Evolutionary conservation across 2,329 filamentous ascomycete species (phyloP), one percentile per base, ranked within the genome.

Genomic region (Monosporascus ibericus): DNA sequence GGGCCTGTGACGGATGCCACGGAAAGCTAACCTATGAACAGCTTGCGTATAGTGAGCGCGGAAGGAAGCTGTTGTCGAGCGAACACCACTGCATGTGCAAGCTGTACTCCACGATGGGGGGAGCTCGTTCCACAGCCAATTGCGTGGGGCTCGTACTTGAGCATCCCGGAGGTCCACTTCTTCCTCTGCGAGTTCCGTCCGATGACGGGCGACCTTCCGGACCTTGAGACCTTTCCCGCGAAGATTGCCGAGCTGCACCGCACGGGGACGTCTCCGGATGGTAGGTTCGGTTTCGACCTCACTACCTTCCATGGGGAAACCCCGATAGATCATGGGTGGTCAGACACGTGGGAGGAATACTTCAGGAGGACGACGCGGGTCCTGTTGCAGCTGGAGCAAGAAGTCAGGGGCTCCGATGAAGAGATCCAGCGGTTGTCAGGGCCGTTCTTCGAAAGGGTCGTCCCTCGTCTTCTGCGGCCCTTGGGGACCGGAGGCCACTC

Each of bases 381-480:
- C 36, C 49, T 61, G 17, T 52, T 61, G 11, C 46, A 48, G n/a
- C 39, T 54, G 5, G 59, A 61, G 49, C 30, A 37, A 34, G 37
- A 42, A 14, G 44, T 39, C 15, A 50, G 48, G 48, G 59, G 59
- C 9, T 25, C 51, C 3, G 46, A 48, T 36, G 34, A 49, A 5
- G 57, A 54, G 27, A 53, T 58, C 18, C 25, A 20, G 11, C 18
- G 22, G 15, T 48, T 60, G 48, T 40, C 50, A 25, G 1, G 24
- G 20, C 51, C 53, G 9, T 58, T 61, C 49, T 59, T 61, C 40
- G 50, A 55, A 18, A 54, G 65, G 42, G 70, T 74, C 5, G 68
- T 75, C 36, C 72, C 72, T 1, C 63, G 70, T 27, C 61, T 75
- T 1, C 59, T 74, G 7, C 50, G 70, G 7, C 70, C 71, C 8